Evolutionary conservation across 495 filamentous ascomycete species (phyloP), one percentile per base, ranked within the genome.

Genomic region (Rusavskia elegans): DNA sequence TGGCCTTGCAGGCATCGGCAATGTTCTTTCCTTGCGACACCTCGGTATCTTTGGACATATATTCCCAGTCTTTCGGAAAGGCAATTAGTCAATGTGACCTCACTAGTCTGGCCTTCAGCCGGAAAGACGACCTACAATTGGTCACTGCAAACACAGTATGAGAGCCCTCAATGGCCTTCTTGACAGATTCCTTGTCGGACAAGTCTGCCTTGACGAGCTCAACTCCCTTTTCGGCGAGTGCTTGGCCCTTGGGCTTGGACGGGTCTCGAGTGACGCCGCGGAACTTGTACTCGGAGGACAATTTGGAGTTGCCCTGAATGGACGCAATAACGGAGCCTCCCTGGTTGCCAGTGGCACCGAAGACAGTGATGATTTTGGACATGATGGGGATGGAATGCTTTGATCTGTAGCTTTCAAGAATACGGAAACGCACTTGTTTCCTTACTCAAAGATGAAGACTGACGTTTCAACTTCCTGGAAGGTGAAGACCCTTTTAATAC

Each of bases 301-400:
- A 59, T 7, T 61, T 55, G 0, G 77, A 59, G 57, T 77, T 67
- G 25, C 54, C 53, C 13, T 80, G 67, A 38, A 81, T 64, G 29
- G 60, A 52, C 21, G 66, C 59, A 57, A 80, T 64, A 14, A 82
- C 69, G 9, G 73, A 76, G 41, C 73, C 68, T n/a, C 80, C 80
- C 60, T 82, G 81, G 14, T 69, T 67, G 57, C 79, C 78, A 4
- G 78, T 80, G 17, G 74, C 71, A 11, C 76, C 77, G 45, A 79
- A 77, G 38, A 81, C 70, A 45, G 70, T 71, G 59, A 83, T 57
- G 51, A 75, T 52, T 53, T 76, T 71, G 16, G 63, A 55, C 71
- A 74, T 75, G 32, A 13, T 35, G 32, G 32, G 13, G 32, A 13
- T 35, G 32, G 32, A 11, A 35, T 14, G 0, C 9, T 35, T 8